Conservation (phyloP, 768 basidiomycete species). For the Lyophyllum decastes region DNA sequence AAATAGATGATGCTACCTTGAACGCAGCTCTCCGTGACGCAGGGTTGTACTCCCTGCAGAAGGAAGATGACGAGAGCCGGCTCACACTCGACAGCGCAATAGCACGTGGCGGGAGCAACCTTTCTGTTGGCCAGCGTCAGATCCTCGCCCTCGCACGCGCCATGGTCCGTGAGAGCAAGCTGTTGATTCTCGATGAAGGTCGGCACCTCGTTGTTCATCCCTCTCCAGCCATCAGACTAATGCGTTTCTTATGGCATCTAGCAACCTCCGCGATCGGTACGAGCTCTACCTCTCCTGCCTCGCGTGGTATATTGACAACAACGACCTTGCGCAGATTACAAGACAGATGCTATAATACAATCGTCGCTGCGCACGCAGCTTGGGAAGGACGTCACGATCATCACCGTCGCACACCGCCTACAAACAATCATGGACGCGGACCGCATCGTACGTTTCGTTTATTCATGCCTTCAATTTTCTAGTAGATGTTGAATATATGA, state of each 20-base stretch:
- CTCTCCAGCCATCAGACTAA: slow-evolving; percentile 28
- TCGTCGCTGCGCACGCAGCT: slow-evolving; percentile 66
- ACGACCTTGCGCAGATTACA: slow-evolving; percentile 38
- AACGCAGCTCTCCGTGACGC: slow-evolving; percentile 40
- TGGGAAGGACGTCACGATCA: slow-evolving; percentile 54
- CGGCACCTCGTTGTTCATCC: slow-evolving; percentile 26
- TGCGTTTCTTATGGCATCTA: slow-evolving; percentile 27
- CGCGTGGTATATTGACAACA: not conserved
- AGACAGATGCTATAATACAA: slow-evolving; percentile 70
- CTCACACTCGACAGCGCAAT: slow-evolving; percentile 46
- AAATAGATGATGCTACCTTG: slow-evolving; percentile 39
- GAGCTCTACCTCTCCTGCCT: not conserved
- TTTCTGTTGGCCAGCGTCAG: slow-evolving; percentile 79
- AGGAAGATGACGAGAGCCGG: slow-evolving; percentile 45
- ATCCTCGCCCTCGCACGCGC: slow-evolving; percentile 67
- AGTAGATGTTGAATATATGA: not conserved
- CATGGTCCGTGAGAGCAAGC: slow-evolving; percentile 53
- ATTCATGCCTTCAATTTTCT: not conserved
- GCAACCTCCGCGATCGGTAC: slow-evolving; percentile 51
- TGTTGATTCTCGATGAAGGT: slow-evolving; percentile 66
- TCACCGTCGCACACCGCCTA: slow-evolving; percentile 71
- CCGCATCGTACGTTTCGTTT: slow-evolving; percentile 37
- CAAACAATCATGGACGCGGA: slow-evolving; percentile 70
- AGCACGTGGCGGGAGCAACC: slow-evolving; percentile 60
- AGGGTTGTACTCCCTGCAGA: slow-evolving; percentile 39